Conservation (phyloP, 768 basidiomycete species). For the Asterophora lycoperdoides region DNA sequence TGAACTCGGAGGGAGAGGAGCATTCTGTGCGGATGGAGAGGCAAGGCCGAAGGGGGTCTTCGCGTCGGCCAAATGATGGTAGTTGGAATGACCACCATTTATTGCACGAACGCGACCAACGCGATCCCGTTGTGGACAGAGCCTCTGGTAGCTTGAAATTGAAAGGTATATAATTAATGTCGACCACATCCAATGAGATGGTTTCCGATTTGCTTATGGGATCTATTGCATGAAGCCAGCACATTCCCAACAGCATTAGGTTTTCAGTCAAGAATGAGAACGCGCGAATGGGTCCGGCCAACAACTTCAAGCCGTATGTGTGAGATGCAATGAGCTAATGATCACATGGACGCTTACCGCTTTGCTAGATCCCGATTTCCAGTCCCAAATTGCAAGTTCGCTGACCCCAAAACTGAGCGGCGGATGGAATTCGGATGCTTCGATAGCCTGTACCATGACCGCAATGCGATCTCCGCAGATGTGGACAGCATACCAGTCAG, state of each 20-base stretch:
- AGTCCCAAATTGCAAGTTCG: constrained; percentile 8
- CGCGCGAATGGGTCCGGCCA: background rate
- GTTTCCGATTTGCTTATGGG: background rate
- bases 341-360: background rate
- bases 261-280: constrained; percentile 8
- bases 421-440: background rate
- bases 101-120: background rate
- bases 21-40: constrained; percentile 5
- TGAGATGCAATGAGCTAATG: background rate
- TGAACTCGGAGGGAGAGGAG: background rate
- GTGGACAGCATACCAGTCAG: constrained; percentile 10
- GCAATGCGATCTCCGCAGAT: constrained; percentile 5
- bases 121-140: background rate
- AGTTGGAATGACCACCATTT: background rate
- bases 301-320: background rate
- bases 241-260: constrained; percentile 2
- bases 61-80: background rate
- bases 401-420: background rate
- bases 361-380: constrained; percentile 1
- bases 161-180: background rate
- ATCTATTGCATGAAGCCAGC: background rate
- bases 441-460: constrained; percentile 4
- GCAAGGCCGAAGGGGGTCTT: background rate
- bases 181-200: constrained; percentile 3
- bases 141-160: background rate